Evolutionary conservation across 2,329 filamentous ascomycete genomes (phyloP), one percentile per base, ranked within the genome.

Genomic region (Penicillium sp.): DNA sequence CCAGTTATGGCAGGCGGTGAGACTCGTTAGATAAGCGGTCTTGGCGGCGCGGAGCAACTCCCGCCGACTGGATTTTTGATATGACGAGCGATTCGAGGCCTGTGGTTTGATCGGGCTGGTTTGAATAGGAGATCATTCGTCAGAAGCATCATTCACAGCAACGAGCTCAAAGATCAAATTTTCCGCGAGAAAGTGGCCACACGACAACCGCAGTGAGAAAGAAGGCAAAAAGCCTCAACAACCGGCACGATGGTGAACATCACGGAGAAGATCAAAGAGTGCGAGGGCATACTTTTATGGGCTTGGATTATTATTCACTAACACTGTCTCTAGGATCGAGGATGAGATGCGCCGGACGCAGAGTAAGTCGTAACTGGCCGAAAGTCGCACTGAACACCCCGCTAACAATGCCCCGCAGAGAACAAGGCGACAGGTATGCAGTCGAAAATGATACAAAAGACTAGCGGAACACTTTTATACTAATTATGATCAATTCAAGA

Each of bases 261-360:
- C 63, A 97, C 94, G 61, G 95, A 99, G 49, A 97, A 96, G 84
- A 99, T 99, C 80, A 99, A 99, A 83, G 94, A 97, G 93, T 96
- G 77, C 72, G 61, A 57, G 8, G 8, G 24, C 17, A 9, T 15
- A 49, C 33, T 34, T 12, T 4, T 15, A 42, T n/a, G 20, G 13
- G 6, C 3, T 17, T 32, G 10, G 20, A 12, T 40, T 41, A 42
- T 21, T 68, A 7, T 46, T 56, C 7, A 46, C 17, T 15, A 21
- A 21, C 64, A 37, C 45, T 51, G n/a, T 47, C 50, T 46, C 34
- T 64, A 97, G 93, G 86, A 99, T 99, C 68, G 94, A 99, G 84
- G 92, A 96, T 78, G 94, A 99, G 88, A 99, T 99, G 94, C 87
- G 85, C 74, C 93, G 85, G 85, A 99, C 94, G 68, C 94, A 99